Percentiles rank a stretch among this genome's conserved stretches.
Evolutionary conservation across 352 stramenopile genomes (phyloP).

Genomic region (Globisporangium uncinulatum): DNA sequence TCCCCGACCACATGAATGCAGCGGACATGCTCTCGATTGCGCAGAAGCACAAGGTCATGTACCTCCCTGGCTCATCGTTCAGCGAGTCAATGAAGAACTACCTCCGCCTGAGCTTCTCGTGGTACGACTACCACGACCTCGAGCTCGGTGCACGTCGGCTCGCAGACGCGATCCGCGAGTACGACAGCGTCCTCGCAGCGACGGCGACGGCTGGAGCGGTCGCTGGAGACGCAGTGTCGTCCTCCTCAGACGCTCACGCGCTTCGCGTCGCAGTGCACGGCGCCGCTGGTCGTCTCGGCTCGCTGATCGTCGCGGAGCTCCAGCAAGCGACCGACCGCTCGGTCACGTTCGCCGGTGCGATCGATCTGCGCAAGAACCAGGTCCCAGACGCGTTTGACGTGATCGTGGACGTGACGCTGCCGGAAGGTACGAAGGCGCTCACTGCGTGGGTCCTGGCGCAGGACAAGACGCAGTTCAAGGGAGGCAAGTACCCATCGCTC

Average conservation of each 20-base stretch:
- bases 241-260: constrained; percentile 18
- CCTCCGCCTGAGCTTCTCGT: constrained; percentile 83
- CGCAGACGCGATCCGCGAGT: constrained; percentile 61
- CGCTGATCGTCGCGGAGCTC: constrained; percentile 66
- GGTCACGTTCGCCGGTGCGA: constrained; percentile 44
- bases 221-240: too few species aligned
- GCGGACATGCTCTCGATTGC: constrained; percentile 69
- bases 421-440: constrained; percentile 62
- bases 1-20: constrained; percentile 73
- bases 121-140: constrained; percentile 80
- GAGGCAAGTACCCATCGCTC: constrained; percentile 59
- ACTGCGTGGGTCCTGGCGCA: constrained; percentile 50
- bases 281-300: constrained; percentile 56
- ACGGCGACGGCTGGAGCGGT: neutral
- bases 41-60: constrained; percentile 86
- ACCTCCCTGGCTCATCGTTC: constrained; percentile 78
- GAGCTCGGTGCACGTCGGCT: constrained; percentile 70
- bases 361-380: constrained; percentile 48
- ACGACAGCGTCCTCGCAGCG: constrained; percentile 35
- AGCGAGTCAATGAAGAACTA: constrained; percentile 86
- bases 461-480: constrained; percentile 50
- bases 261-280: constrained; percentile 70
- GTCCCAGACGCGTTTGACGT: constrained; percentile 51
- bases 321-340: constrained; percentile 39
- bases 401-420: constrained; percentile 75